phyloP scores from a whole-genome alignment of 768 basidiomycete genomes.

The Zangia roseola region DNA sequence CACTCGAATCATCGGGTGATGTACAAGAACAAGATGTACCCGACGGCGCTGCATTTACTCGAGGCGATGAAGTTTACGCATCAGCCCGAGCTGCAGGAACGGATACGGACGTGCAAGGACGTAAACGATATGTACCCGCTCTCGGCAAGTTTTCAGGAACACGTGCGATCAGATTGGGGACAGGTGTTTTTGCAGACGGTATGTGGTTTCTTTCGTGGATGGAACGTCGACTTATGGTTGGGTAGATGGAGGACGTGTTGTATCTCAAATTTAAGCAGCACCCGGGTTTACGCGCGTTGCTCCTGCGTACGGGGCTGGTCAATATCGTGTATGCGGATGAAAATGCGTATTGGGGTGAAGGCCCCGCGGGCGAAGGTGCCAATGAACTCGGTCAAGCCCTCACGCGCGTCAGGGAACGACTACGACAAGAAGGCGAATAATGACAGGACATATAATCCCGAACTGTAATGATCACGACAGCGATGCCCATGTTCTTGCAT shows the following conservation, averaged over 20 bases:
- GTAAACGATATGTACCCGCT: slow-evolving; percentile 40
- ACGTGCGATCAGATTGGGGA: slow-evolving; percentile 58
- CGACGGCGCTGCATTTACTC: slow-evolving; percentile 71
- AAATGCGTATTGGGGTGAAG: slow-evolving; percentile 71
- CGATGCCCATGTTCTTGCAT: neutral
- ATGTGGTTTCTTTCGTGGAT: slow-evolving; percentile 19
- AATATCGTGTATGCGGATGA: slow-evolving; percentile 54
- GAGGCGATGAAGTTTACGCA: slow-evolving; percentile 71
- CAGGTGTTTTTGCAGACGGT: slow-evolving; percentile 50
- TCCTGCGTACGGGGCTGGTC: slow-evolving; percentile 52
- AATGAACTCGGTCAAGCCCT: slow-evolving; percentile 68
- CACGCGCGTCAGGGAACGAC: slow-evolving; percentile 49
- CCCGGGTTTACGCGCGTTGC: slow-evolving; percentile 41
- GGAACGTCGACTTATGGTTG: neutral
- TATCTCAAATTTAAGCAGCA: slow-evolving; percentile 28
- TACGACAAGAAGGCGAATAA: slow-evolving; percentile 33
- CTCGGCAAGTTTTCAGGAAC: slow-evolving; percentile 31
- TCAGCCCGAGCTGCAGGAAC: slow-evolving; percentile 53
- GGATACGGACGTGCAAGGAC: slow-evolving; percentile 46
- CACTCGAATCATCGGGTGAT: slow-evolving; percentile 64
- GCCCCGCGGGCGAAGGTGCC: slow-evolving; percentile 44
- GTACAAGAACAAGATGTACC: slow-evolving; percentile 54
- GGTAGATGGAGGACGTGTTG: slow-evolving; percentile 68
- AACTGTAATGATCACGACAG: neutral
- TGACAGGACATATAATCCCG: neutral